Percentiles rank a stretch among this genome's conserved stretches.
Evolutionary conservation across 2,329 filamentous ascomycete species (phyloP).

Genomic region (Reticulascus tulasneorum): DNA sequence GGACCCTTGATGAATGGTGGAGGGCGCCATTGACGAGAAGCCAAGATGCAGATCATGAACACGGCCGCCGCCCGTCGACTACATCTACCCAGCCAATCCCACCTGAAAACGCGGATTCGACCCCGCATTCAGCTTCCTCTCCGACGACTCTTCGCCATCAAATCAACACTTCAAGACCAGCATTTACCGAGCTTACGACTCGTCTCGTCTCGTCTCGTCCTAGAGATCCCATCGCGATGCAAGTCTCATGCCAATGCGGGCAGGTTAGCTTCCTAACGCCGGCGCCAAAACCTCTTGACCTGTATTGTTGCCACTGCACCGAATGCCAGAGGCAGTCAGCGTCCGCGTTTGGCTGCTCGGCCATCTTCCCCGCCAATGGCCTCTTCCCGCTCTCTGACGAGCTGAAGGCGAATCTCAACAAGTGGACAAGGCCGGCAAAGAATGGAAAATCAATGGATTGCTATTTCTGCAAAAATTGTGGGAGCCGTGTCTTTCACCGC

Average conservation of each 20-base stretch:
- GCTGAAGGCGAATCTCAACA: conserved; percentile 25
- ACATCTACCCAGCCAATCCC: no score
- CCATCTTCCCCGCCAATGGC: conserved; percentile 34
- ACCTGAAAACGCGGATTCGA: no score
- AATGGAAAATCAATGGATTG: conserved; percentile 38
- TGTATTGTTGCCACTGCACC: conserved; percentile 43
- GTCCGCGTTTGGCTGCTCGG: conserved; percentile 43
- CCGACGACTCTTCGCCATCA: no score
- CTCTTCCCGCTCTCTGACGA: conserved; percentile 35
- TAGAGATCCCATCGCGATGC: conserved; percentile 9
- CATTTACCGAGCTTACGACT: neutral
- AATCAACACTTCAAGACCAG: neutral
- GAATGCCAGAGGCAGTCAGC: conserved; percentile 41
- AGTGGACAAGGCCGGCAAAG: conserved; percentile 36
- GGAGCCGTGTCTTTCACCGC: conserved; percentile 44
- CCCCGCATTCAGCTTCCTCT: no score
- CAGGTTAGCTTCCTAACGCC: conserved; percentile 31
- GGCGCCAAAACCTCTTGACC: conserved; percentile 25
- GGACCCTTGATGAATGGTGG: no score
- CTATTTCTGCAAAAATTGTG: conserved; percentile 38
- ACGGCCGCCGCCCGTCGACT: no score
- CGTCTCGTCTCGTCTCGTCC: conserved; percentile 3
- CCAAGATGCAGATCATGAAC: no score
- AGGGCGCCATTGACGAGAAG: no score
- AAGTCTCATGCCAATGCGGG: conserved; percentile 36